Conservation (phyloP, 805 yeast genomes). For the Cyberlindnera bimundalis region DNA sequence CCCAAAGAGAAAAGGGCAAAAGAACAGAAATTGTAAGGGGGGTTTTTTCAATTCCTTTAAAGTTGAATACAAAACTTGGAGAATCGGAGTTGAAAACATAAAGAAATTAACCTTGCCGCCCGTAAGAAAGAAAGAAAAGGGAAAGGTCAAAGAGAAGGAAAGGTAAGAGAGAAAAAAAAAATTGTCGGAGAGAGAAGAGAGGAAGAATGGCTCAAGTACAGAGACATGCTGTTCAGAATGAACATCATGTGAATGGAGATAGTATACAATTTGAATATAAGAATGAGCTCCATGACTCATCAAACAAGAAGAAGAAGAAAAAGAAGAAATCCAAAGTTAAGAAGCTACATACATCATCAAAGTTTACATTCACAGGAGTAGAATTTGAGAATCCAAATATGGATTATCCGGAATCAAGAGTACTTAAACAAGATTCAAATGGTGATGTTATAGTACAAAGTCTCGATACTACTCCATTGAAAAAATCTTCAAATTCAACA, state of each 20-base stretch:
- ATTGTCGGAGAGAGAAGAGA: no score
- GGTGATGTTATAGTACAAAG: conserved; percentile 74
- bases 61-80: no score
- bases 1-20: no score
- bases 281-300: background rate
- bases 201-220: conserved; percentile 6
- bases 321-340: conserved; percentile 30
- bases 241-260: conserved; percentile 27
- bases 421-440: conserved; percentile 65
- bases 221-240: conserved; percentile 2
- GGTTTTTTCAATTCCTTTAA: no score
- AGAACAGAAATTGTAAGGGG: no score
- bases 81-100: no score
- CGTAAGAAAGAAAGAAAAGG: no score
- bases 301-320: conserved; percentile 29
- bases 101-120: no score
- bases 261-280: conserved; percentile 32
- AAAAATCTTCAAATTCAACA: background rate
- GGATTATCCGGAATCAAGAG: conserved; percentile 70
- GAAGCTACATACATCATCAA: background rate
- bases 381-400: conserved; percentile 50
- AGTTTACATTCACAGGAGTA: conserved; percentile 15
- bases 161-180: no score
- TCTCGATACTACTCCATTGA: conserved; percentile 25
- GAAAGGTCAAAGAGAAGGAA: no score